phyloP scores from a whole-genome alignment of 2,329 filamentous ascomycete genomes.

The Aspergillus novofumigatus region DNA sequence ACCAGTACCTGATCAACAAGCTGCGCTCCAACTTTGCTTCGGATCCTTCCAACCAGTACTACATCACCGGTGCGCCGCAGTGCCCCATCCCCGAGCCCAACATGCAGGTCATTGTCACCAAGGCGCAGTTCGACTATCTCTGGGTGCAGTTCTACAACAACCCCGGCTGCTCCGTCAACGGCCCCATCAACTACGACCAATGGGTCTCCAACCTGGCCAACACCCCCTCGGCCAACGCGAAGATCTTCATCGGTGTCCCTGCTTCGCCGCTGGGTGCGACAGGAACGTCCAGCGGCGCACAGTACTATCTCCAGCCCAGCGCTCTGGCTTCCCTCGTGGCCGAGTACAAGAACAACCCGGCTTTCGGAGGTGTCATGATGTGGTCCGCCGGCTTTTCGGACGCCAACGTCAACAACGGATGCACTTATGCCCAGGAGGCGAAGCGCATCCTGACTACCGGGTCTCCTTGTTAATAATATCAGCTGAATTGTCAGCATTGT shows the following conservation, averaged over 20 bases:
- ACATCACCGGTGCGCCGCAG: conserved; percentile 49
- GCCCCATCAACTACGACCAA: conserved; percentile 21
- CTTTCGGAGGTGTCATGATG: conserved; percentile 29
- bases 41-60: conserved; percentile 35
- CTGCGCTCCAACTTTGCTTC: conserved; percentile 32
- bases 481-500: neutral
- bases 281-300: conserved; percentile 19
- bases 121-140: conserved; percentile 42
- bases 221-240: conserved; percentile 18
- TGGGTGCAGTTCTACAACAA: conserved; percentile 47
- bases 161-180: conserved; percentile 23
- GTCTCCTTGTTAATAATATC: conserved; percentile 19
- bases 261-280: conserved; percentile 32
- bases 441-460: conserved; percentile 35
- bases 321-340: conserved; percentile 11
- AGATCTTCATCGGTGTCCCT: conserved; percentile 20
- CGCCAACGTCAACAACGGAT: conserved; percentile 30
- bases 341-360: conserved; percentile 6
- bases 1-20: conserved; percentile 22
- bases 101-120: conserved; percentile 37
- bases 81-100: conserved; percentile 46
- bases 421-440: conserved; percentile 41
- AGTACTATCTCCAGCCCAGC: conserved; percentile 15
- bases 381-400: conserved; percentile 44
- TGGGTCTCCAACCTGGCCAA: conserved; percentile 16